These are phyloP conservation scores for Xylogone sp. DNA, from an alignment of 2,329 filamentous ascomycete species.

Conservation along the genomic window DNA sequence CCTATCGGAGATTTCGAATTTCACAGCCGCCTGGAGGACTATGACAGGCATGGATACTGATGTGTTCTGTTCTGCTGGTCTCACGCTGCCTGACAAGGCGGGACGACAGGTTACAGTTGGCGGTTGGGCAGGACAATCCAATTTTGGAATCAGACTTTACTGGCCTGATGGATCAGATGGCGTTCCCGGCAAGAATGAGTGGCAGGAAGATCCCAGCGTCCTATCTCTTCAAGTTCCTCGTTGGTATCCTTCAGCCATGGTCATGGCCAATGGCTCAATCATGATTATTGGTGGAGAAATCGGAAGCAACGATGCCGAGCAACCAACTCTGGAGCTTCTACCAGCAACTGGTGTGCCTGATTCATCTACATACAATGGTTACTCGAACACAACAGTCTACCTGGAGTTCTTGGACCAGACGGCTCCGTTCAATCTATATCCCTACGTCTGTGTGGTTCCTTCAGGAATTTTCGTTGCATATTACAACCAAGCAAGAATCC, in stretches of 20 bases:
- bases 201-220: constrained; percentile 54
- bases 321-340: constrained; percentile 60
- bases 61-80: constrained; percentile 60
- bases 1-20: constrained; percentile 47
- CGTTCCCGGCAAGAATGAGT: constrained; percentile 54
- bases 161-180: constrained; percentile 54
- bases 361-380: constrained; percentile 11
- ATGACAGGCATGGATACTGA: constrained; percentile 50
- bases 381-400: constrained; percentile 39
- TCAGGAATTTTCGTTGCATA: constrained; percentile 62
- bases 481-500: constrained; percentile 62
- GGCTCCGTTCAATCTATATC: constrained; percentile 65
- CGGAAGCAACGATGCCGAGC: constrained; percentile 57
- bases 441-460: constrained; percentile 58
- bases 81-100: constrained; percentile 60
- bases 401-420: constrained; percentile 59
- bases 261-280: constrained; percentile 62
- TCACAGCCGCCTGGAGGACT: constrained; percentile 50
- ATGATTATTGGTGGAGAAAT: constrained; percentile 60
- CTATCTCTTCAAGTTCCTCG: constrained; percentile 54
- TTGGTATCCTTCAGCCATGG: constrained; percentile 62
- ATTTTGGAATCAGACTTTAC: constrained; percentile 58
- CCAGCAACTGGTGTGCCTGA: constrained; percentile 32
- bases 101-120: constrained; percentile 61
- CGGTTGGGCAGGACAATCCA: constrained; percentile 60